These are phyloP conservation scores for Achaetomiella virescens DNA, from an alignment of 495 filamentous ascomycete genomes.

Conservation along the genomic window DNA sequence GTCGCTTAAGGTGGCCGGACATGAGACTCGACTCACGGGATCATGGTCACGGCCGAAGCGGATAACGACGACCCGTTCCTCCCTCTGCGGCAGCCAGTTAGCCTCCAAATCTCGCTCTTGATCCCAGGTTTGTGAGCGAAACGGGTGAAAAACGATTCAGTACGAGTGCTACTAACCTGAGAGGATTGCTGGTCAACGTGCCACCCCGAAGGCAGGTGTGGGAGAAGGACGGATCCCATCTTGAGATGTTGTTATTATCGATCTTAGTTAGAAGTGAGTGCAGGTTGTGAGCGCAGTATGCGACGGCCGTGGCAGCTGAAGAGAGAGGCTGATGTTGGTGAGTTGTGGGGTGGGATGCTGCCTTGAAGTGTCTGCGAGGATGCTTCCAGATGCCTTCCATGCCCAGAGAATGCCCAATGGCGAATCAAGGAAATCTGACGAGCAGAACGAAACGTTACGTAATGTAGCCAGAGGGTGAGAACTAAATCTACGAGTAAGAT, in stretches of 20 bases:
- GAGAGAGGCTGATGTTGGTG: not conserved
- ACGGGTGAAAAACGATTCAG: not conserved
- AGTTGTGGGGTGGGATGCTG: not conserved
- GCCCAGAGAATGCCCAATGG: not conserved
- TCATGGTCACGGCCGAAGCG: conserved; percentile 70
- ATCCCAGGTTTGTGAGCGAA: not conserved
- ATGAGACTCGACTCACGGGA: not conserved
- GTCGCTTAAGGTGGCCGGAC: not conserved
- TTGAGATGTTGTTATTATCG: not conserved
- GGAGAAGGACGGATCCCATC: conserved; percentile 91
- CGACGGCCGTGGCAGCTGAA: no score
- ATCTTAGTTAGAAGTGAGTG: not conserved
- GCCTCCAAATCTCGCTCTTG: not conserved
- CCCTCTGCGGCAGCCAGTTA: conserved; percentile 47
- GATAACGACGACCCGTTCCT: conserved; percentile 94
- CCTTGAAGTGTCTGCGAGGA: not conserved
- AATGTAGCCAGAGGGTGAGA: no score
- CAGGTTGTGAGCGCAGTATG: no score
- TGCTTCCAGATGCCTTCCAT: not conserved
- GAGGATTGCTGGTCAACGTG: conserved; percentile 93
- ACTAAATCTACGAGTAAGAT: no score
- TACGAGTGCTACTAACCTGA: conserved; percentile 27
- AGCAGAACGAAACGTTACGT: no score
- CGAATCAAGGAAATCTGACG: not conserved
- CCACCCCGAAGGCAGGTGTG: conserved; percentile 90